Evolutionary conservation across 139 green algal genomes (phyloP), one percentile per base, ranked within the genome.

Genomic region (Medakamo hakoo): DNA sequence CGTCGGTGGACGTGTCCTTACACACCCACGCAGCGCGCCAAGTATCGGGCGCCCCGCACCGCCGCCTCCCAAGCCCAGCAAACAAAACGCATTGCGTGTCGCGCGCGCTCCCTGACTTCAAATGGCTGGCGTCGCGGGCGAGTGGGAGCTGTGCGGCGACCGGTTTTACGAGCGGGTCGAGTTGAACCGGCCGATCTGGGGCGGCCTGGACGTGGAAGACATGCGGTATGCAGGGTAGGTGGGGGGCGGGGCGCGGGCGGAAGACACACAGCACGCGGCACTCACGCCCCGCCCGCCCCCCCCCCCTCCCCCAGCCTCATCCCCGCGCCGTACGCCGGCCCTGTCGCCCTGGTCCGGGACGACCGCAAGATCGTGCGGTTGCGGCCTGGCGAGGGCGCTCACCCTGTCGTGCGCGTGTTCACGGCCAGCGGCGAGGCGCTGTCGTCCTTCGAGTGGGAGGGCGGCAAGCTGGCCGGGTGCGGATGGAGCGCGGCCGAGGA

Each of bases 301-400:
- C 40, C 9, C 40, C 40, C 9, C 40, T 21, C 40, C 9, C 40
- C 9, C 40, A 52, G 40, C 40, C 9, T 52, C 40, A 21, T 16
- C 40, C 73, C 30, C n/a, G 73, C 79, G 0, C 71, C 66, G 0
- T 91, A 78, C 67, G 87, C 81, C 4, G 86, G 87, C 3, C 86
- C 86, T 22, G 79, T 93, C 48, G 87, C 84, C 5, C 71, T 73
- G 22, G 69, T 91, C 18, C 71, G 87, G 0, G 86, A 95, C 68
- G 82, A 90, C 57, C 60, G 68, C 4, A 80, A 82, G 59, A 76
- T 88, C 27, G 72, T 92, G 30, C 62, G 83, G 20, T 64, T 92
- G 19, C 65, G 58, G 4, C 55, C 63, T 9, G 68, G 49, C 20
- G 65, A 28, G 22, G 27, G 65, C 57, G 24, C 58, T 27, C 62